Conservation (phyloP, 2,329 filamentous ascomycete species). For the Aspergillus arachidicola region DNA sequence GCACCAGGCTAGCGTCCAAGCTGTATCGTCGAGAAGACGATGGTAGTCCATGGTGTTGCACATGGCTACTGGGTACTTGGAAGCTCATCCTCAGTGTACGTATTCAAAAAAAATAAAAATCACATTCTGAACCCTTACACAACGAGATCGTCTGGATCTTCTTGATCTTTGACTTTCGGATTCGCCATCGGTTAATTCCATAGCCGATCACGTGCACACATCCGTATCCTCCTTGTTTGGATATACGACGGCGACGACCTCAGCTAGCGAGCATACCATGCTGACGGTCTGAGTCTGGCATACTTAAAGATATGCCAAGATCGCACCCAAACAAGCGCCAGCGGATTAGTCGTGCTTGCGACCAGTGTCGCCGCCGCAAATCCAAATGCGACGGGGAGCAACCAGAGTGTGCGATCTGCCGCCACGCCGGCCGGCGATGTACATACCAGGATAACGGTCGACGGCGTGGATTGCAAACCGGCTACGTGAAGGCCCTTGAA, state of each 20-base stretch:
- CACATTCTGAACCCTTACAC: not conserved
- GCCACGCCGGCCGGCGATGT: constrained; percentile 17
- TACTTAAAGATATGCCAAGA: not conserved
- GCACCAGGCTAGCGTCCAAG: constrained; percentile 54
- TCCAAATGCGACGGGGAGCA: constrained; percentile 73
- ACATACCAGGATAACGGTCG: constrained; percentile 36
- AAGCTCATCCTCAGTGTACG: not conserved
- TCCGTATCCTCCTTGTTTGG: not conserved
- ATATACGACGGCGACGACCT: not conserved
- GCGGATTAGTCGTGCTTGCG: not conserved
- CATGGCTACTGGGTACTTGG: not conserved
- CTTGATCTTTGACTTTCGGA: not conserved
- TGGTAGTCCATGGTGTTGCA: not conserved
- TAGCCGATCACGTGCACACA: not conserved
- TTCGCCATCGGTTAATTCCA: not conserved
- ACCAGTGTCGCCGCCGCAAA: constrained; percentile 64
- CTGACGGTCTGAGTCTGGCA: not conserved
- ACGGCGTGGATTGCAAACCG: not conserved
- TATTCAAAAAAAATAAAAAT: not conserved
- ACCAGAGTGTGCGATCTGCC: constrained; percentile 66
- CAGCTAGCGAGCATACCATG: not conserved
- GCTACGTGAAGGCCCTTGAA: not conserved
- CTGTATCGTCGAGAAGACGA: not conserved
- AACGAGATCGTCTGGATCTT: too few species aligned
- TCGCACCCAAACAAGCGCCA: not conserved